phyloP scores from a whole-genome alignment of 2,329 filamentous ascomycete genomes.

The Pseudopithomyces maydicus region DNA sequence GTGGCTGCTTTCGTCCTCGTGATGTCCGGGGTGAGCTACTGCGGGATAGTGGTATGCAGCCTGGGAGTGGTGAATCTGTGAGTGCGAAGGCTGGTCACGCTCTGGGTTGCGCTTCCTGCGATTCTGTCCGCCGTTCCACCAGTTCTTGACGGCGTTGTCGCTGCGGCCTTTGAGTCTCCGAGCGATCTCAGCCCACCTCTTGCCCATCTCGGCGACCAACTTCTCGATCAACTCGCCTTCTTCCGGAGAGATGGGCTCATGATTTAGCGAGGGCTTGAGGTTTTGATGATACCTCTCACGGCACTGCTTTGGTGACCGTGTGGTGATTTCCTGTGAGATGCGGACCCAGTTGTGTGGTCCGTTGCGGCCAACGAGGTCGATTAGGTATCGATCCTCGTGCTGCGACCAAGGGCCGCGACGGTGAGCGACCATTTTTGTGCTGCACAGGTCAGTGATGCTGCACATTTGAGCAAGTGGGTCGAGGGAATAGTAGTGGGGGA shows the following conservation, averaged over 20 bases:
- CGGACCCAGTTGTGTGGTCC: constrained; percentile 88
- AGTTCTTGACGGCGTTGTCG: constrained; percentile 97
- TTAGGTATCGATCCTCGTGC: constrained; percentile 72
- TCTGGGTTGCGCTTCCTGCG: constrained; percentile 60
- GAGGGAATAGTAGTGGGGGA: not conserved
- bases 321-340: constrained; percentile 75
- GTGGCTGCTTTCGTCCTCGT: constrained; percentile 28
- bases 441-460: not conserved
- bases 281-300: constrained; percentile 94
- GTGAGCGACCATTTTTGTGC: constrained; percentile 56
- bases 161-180: constrained; percentile 80
- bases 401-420: constrained; percentile 84
- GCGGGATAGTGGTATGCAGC: constrained; percentile 35
- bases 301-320: constrained; percentile 90
- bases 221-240: constrained; percentile 75
- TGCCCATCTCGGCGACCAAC: constrained; percentile 78
- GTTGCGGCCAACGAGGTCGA: constrained; percentile 71
- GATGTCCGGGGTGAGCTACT: constrained; percentile 26
- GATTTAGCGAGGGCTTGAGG: constrained; percentile 79
- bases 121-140: constrained; percentile 96
- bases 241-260: constrained; percentile 80
- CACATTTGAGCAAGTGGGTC: not conserved
- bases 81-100: constrained; percentile 32
- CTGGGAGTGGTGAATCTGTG: constrained; percentile 40
- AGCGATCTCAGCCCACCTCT: constrained; percentile 92